Evolutionary conservation across 805 yeast genomes (phyloP).

Genomic region (Dipodascopsis uninucleata): DNA sequence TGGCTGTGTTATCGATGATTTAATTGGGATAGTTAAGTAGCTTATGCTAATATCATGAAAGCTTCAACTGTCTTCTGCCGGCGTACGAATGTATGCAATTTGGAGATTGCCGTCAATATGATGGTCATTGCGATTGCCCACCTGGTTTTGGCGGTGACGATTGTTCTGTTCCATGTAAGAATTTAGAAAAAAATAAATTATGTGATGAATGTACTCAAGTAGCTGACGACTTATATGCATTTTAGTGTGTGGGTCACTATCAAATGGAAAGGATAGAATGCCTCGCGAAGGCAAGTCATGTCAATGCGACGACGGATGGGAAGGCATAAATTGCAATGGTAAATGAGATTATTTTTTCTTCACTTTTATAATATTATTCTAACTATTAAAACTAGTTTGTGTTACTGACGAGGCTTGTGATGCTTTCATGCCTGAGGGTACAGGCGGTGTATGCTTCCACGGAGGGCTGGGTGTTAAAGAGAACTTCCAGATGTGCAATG

Average conservation of each 20-base stretch:
- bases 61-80: conserved; percentile 93
- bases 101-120: conserved; percentile 78
- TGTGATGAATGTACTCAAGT: not conserved
- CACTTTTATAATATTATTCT: not conserved
- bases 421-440: conserved; percentile 78
- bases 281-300: conserved; percentile 57
- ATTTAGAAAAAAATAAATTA: not conserved
- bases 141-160: conserved; percentile 93
- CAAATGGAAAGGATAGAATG: conserved; percentile 57
- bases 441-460: conserved; percentile 83
- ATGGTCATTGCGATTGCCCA: conserved; percentile 89
- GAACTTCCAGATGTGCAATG: conserved; percentile 89
- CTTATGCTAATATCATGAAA: too few relatives aligned
- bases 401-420: conserved; percentile 70
- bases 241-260: conserved; percentile 67
- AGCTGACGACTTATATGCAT: not conserved
- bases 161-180: conserved; percentile 66
- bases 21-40: too few relatives aligned
- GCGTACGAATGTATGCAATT: conserved; percentile 87
- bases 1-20: too few relatives aligned
- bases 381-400: conserved; percentile 56
- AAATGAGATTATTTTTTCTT: conserved; percentile 32
- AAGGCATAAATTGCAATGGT: conserved; percentile 81
- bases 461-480: conserved; percentile 78
- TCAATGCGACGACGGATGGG: conserved; percentile 82